Percentiles rank a stretch among this genome's conserved stretches.
These are phyloP conservation scores for Arthrobotrys sphaeroides DNA, from an alignment of 2,329 filamentous ascomycete genomes.

Conservation along the genomic window DNA sequence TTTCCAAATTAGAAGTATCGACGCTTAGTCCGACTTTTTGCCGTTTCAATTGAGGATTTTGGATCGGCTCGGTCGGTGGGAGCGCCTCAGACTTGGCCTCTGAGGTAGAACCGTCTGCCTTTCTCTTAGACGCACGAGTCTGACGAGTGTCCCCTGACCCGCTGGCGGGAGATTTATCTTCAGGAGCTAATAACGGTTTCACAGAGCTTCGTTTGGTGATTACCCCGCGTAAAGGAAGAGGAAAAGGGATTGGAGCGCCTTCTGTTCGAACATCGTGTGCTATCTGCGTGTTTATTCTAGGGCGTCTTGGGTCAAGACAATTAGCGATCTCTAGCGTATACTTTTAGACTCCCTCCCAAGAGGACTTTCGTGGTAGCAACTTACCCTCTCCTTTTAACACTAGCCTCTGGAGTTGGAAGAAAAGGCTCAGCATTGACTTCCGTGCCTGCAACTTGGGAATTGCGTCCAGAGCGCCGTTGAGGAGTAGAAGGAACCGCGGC, in stretches of 20 bases:
- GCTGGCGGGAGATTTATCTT: not conserved
- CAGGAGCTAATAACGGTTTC: not conserved
- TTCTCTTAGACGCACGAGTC: conserved; percentile 22
- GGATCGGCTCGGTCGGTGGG: not conserved
- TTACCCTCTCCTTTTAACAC: not conserved
- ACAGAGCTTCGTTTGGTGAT: not conserved
- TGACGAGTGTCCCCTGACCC: not conserved
- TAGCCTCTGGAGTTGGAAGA: too few species aligned
- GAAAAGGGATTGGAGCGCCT: not conserved
- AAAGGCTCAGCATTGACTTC: not conserved
- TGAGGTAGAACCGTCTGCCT: not conserved
- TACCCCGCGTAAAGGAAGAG: not conserved
- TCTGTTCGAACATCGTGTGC: not conserved
- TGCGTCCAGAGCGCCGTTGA: not conserved
- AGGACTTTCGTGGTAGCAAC: not conserved
- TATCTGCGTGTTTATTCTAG: not conserved
- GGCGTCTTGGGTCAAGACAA: not conserved
- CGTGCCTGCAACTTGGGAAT: not conserved
- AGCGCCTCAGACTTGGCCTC: not conserved
- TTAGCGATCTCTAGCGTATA: not conserved
- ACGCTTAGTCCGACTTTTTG: not conserved
- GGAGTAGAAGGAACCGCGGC: not conserved
- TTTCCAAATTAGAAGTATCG: not conserved
- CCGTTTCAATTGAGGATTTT: not conserved
- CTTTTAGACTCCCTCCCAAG: too few species aligned